Conservation (phyloP, 202 grass and related monocot genomes). For the Eragrostis tef region DNA sequence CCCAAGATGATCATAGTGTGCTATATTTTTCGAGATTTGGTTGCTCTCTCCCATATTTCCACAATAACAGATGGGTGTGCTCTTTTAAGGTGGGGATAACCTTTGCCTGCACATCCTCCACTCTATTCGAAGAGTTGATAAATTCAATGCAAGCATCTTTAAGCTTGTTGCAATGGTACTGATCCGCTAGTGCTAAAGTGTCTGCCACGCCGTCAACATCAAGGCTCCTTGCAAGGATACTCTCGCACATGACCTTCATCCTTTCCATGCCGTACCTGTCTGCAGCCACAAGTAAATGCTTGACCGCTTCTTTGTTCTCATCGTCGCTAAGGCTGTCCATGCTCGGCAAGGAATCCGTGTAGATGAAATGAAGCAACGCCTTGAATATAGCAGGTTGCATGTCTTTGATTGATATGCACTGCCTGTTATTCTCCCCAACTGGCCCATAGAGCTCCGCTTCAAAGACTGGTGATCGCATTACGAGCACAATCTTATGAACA, state of each 20-base stretch:
- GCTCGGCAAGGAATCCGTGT: background rate
- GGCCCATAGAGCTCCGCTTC: background rate
- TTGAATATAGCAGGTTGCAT: constrained; percentile 1
- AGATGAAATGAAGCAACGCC: constrained; percentile 4
- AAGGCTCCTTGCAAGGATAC: background rate
- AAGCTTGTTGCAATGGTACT: no score
- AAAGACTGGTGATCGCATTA: background rate
- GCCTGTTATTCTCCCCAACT: background rate
- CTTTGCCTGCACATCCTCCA: background rate
- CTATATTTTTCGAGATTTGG: background rate
- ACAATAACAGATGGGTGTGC: background rate
- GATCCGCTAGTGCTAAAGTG: no score
- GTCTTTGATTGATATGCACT: background rate
- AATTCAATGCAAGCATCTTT: constrained; percentile 17
- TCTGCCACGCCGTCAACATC: no score
- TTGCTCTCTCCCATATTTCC: background rate
- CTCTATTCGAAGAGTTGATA: background rate
- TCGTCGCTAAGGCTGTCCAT: background rate
- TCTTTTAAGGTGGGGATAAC: background rate
- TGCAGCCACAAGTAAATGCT: constrained; percentile 9
- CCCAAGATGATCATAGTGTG: no score
- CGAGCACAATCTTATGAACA: constrained; percentile 9
- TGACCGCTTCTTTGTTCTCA: background rate
- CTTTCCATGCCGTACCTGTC: constrained; percentile 13
- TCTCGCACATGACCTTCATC: constrained; percentile 1